Conservation (phyloP, 2,329 filamentous ascomycete species). For the Bipolaris zeicola region DNA sequence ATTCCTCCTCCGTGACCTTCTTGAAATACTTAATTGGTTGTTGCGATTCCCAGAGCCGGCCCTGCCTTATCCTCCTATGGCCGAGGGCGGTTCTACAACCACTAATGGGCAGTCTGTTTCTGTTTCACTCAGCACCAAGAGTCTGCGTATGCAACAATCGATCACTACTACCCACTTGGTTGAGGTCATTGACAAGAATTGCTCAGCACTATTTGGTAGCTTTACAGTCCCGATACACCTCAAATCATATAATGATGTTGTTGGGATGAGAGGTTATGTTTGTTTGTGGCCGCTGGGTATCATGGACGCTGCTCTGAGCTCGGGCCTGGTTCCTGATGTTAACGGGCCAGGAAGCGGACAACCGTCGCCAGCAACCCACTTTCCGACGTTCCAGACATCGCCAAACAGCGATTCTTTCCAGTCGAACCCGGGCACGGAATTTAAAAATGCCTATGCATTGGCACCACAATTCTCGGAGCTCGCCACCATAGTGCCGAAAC, state of each 20-base stretch:
- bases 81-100: not conserved
- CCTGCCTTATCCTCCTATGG: not conserved
- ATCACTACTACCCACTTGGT: constrained; percentile 29
- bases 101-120: constrained; percentile 5
- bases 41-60: constrained; percentile 27
- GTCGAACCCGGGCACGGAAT: constrained; percentile 3
- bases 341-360: constrained; percentile 11
- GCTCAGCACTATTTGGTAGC: constrained; percentile 29
- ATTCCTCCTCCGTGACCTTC: constrained; percentile 34
- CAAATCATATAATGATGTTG: constrained; percentile 30
- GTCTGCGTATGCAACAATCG: constrained; percentile 24
- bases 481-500: not conserved
- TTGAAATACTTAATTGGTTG: constrained; percentile 43
- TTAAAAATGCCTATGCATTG: constrained; percentile 6
- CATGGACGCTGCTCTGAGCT: constrained; percentile 33
- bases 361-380: constrained; percentile 1
- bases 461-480: constrained; percentile 11
- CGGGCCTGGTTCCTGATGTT: constrained; percentile 34
- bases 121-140: constrained; percentile 18
- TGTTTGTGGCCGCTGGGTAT: constrained; percentile 35
- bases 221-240: constrained; percentile 34
- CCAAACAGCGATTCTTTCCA: constrained; percentile 4
- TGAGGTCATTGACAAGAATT: constrained; percentile 30
- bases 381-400: not conserved
- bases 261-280: constrained; percentile 37